Percentiles rank a stretch among this genome's conserved stretches.
Conservation (phyloP, 1,139 yeast species). For the Nakaseomyces nivariensis region DNA sequence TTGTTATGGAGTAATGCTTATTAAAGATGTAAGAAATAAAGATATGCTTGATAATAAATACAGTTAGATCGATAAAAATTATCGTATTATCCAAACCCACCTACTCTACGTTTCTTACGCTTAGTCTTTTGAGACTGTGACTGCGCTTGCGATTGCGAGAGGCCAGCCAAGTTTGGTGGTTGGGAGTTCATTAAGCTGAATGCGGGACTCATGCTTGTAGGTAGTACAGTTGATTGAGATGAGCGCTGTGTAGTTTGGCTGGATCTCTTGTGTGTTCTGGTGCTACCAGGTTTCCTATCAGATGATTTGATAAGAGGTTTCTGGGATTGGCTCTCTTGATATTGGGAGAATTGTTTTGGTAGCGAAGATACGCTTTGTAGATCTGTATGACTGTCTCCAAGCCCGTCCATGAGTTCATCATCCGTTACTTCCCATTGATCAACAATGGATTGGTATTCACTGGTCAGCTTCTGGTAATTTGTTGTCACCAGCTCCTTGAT, state of each 20-base stretch:
- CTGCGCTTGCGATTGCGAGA: constrained; percentile 1
- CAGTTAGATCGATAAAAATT: no score
- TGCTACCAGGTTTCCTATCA: neutral
- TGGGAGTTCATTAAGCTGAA: constrained; percentile 3
- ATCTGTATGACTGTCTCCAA: neutral
- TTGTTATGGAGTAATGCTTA: no score
- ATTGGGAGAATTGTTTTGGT: constrained; percentile 2
- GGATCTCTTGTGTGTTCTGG: neutral
- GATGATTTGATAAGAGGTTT: constrained; percentile 5
- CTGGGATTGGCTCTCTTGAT: constrained; percentile 4
- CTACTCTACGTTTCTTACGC: constrained; percentile 4
- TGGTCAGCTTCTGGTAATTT: constrained; percentile 8
- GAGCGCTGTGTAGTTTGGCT: neutral
- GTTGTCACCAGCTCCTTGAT: constrained; percentile 7
- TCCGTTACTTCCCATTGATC: constrained; percentile 20
- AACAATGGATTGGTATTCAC: constrained; percentile 13
- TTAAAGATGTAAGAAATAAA: no score
- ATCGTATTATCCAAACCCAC: constrained; percentile 4
- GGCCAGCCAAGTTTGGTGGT: neutral
- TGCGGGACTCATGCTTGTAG: constrained; percentile 5
- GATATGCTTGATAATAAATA: no score
- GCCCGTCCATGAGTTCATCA: constrained; percentile 5
- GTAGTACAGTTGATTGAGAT: constrained; percentile 2
- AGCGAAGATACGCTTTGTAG: neutral
- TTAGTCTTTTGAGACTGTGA: constrained; percentile 3